Conservation (phyloP, 768 basidiomycete species). For the Paxillus involutus region DNA sequence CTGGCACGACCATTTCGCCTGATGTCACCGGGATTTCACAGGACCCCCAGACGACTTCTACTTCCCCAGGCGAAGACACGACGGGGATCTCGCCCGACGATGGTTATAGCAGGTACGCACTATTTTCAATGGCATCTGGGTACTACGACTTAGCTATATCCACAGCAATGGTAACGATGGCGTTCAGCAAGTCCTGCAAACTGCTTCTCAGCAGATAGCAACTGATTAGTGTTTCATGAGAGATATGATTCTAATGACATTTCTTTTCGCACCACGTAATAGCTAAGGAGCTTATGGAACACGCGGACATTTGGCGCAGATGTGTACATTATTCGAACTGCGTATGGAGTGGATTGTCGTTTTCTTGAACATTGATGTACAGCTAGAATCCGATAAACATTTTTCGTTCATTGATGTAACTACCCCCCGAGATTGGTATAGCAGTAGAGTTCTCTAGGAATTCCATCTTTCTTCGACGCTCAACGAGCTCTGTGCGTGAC, state of each 20-base stretch:
- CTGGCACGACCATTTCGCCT: constrained; percentile 46
- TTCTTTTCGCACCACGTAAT: background rate
- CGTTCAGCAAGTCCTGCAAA: constrained; percentile 31
- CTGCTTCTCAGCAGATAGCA: constrained; percentile 36
- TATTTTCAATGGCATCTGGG: background rate
- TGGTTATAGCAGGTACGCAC: constrained; percentile 49
- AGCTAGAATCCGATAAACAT: background rate
- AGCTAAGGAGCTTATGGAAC: background rate
- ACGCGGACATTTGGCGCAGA: background rate
- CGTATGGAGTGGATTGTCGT: background rate
- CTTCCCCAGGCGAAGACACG: constrained; percentile 28
- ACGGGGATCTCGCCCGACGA: constrained; percentile 64
- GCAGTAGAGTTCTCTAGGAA: no score
- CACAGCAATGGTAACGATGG: constrained; percentile 29
- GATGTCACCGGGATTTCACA: constrained; percentile 29
- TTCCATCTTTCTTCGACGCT: no score
- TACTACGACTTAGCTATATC: constrained; percentile 6
- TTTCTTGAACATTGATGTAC: background rate
- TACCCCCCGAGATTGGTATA: no score
- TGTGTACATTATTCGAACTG: background rate
- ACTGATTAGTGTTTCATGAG: constrained; percentile 16
- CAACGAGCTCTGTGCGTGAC: no score
- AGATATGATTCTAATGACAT: background rate
- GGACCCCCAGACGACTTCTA: constrained; percentile 30
- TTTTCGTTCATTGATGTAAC: no score